These are phyloP conservation scores for Ophiostoma perfectum DNA, from an alignment of 2,329 filamentous ascomycete species.

Conservation along the genomic window DNA sequence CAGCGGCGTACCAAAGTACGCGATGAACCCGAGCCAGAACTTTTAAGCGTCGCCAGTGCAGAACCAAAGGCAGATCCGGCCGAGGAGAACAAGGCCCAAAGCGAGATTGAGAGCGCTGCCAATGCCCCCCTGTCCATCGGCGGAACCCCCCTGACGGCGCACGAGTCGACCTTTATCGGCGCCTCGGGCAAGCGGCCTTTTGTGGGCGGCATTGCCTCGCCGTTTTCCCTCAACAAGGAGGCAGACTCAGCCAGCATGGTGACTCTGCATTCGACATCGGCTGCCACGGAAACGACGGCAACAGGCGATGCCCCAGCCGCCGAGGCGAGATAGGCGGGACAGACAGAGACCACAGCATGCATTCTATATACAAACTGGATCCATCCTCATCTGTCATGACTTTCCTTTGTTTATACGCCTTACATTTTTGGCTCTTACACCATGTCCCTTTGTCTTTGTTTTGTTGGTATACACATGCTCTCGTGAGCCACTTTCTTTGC, in stretches of 20 bases:
- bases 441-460: neutral
- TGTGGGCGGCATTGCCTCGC: slow-evolving; percentile 64
- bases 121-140: neutral
- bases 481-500: neutral
- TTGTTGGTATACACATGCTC: neutral
- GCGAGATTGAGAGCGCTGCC: neutral
- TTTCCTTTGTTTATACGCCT: neutral
- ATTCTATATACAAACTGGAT: no score
- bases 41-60: neutral
- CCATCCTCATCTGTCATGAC: neutral
- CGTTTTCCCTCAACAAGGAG: slow-evolving; percentile 62
- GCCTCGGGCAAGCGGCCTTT: slow-evolving; percentile 59
- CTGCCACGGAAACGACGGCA: neutral
- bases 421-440: neutral
- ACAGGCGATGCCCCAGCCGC: neutral
- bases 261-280: slow-evolving; percentile 48
- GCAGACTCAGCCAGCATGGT: slow-evolving; percentile 65
- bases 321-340: neutral
- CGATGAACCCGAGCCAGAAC: slow-evolving; percentile 30
- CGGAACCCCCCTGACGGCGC: slow-evolving; percentile 7
- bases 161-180: slow-evolving; percentile 35
- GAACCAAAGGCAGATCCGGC: slow-evolving; percentile 24
- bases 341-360: neutral
- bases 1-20: neutral
- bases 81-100: neutral